Conservation (phyloP, 257 asterid species). For the Striga asiatica region DNA sequence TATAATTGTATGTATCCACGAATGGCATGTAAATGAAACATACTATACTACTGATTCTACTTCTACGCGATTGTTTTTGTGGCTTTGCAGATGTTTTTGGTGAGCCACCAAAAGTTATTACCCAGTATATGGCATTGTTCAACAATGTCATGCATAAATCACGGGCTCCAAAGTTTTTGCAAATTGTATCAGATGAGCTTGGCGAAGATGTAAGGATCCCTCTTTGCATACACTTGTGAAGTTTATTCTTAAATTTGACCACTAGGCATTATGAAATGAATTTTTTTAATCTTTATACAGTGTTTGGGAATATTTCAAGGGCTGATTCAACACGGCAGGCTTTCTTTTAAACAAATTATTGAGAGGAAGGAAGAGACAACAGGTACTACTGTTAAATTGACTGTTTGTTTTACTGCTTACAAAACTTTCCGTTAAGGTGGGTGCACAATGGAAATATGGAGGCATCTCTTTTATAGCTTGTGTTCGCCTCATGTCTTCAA, state of each 20-base stretch:
- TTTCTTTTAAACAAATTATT: constrained; percentile 51
- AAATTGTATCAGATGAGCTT: constrained; percentile 61
- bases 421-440: no score
- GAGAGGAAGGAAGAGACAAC: constrained; percentile 45
- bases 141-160: constrained; percentile 58
- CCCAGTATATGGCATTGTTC: constrained; percentile 61
- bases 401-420: neutral
- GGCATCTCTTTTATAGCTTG: neutral
- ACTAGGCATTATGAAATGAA: neutral
- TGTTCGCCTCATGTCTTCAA: neutral
- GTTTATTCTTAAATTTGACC: constrained; percentile 11
- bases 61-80: neutral
- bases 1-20: no score
- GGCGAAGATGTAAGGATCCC: constrained; percentile 45
- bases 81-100: constrained; percentile 37
- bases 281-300: constrained; percentile 27
- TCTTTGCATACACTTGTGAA: neutral
- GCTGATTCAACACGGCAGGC: constrained; percentile 89
- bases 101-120: constrained; percentile 34
- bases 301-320: constrained; percentile 58
- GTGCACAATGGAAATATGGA: neutral
- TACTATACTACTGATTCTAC: constrained; percentile 1
- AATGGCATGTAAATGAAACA: neutral
- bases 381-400: constrained; percentile 10
- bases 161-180: constrained; percentile 66